phyloP scores from a whole-genome alignment of 441 rosid genomes.

The Croton laevigatus region DNA sequence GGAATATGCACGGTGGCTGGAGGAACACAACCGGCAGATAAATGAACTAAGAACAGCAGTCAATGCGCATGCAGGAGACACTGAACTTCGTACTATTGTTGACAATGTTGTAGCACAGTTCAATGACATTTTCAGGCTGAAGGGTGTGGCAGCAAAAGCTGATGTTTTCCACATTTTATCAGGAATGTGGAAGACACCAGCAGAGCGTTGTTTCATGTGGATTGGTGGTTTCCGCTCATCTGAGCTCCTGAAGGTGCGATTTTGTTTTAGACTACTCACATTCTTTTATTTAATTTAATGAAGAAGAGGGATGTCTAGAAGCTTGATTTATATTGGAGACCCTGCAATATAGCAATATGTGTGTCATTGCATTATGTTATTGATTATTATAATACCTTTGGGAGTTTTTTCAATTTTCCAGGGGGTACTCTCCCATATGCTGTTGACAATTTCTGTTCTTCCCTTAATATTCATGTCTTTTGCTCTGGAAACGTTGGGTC shows the following conservation, averaged over 20 bases:
- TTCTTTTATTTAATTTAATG: not conserved
- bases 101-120: slow-evolving; percentile 58
- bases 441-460: not conserved
- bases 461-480: not conserved
- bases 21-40: slow-evolving; percentile 67
- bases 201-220: slow-evolving; percentile 93
- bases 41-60: slow-evolving; percentile 81
- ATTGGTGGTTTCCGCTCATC: slow-evolving; percentile 92
- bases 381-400: too few species aligned
- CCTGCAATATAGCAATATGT: too few species aligned
- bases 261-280: slow-evolving; percentile 3
- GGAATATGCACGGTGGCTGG: slow-evolving; percentile 83
- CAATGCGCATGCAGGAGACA: slow-evolving; percentile 79
- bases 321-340: not conserved
- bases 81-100: slow-evolving; percentile 73
- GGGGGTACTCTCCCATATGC: too few species aligned
- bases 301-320: too few species aligned
- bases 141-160: slow-evolving; percentile 76
- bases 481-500: not conserved
- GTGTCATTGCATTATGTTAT: not conserved
- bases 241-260: slow-evolving; percentile 70
- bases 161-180: slow-evolving; percentile 91
- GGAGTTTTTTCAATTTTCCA: too few species aligned
- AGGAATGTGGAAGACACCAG: slow-evolving; percentile 98
- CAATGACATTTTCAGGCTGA: slow-evolving; percentile 73